phyloP scores from a whole-genome alignment of 352 stramenopile genomes.

The Pythium vanterpoolii region DNA sequence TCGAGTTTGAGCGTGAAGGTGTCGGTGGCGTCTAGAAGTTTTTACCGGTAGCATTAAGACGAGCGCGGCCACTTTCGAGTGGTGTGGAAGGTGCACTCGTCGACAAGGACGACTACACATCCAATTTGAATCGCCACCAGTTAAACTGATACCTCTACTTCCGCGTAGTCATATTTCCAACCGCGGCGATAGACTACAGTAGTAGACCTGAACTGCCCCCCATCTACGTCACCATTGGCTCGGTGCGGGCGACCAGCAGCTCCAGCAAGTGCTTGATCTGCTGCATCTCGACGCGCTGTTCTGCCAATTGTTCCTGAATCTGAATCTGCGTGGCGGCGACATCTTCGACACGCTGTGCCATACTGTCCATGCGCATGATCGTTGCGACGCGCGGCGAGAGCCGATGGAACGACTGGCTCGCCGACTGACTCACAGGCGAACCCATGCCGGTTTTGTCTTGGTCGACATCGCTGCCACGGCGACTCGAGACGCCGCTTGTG shows the following conservation, averaged over 20 bases:
- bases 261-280: slow-evolving; percentile 6
- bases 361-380: not conserved
- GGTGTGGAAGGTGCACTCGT: too few relatives aligned
- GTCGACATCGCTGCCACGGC: slow-evolving; percentile 2
- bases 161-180: too few relatives aligned
- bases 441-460: not conserved
- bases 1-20: too few relatives aligned
- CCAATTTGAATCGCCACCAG: too few relatives aligned
- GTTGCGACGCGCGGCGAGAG: slow-evolving; percentile 8
- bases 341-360: slow-evolving; percentile 7
- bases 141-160: too few relatives aligned
- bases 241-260: not conserved
- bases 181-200: too few relatives aligned
- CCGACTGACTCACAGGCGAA: slow-evolving; percentile 5
- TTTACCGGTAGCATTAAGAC: too few relatives aligned
- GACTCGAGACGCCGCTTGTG: not conserved
- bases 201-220: too few relatives aligned
- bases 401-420: slow-evolving; percentile 4
- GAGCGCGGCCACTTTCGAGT: too few relatives aligned
- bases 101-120: too few relatives aligned
- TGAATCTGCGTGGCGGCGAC: not conserved
- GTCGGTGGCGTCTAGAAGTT: too few relatives aligned
- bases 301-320: slow-evolving; percentile 1
- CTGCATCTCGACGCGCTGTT: slow-evolving; percentile 1
- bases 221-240: not conserved